These are phyloP conservation scores for Kernera saxatilis DNA, from an alignment of 345 rosid genomes.

Conservation along the genomic window DNA sequence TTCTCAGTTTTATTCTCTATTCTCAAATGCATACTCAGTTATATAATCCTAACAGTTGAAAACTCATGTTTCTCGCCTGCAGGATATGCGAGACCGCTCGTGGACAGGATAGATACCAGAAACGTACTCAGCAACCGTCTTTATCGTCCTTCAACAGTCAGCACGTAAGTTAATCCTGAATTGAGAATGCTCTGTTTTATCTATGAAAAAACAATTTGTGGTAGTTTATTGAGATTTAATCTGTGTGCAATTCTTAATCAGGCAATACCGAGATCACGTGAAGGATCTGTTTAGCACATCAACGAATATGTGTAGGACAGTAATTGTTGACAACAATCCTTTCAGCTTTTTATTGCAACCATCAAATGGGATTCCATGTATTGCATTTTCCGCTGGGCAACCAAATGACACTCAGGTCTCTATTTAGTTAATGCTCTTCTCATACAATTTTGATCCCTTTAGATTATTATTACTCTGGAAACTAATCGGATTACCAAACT, in stretches of 20 bases:
- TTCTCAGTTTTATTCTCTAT: background rate
- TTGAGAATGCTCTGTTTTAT: background rate
- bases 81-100: conserved; percentile 97
- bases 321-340: conserved; percentile 92
- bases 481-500: background rate
- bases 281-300: conserved; percentile 83
- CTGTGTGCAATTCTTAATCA: conserved; percentile 21
- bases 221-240: background rate
- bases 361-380: conserved; percentile 89
- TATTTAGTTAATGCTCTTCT: background rate
- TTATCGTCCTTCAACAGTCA: conserved; percentile 90
- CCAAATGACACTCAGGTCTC: conserved; percentile 73
- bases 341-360: conserved; percentile 97
- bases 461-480: background rate
- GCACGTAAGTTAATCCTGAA: conserved; percentile 61
- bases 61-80: background rate
- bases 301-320: conserved; percentile 67
- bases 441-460: background rate
- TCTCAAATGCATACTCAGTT: background rate
- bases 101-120: conserved; percentile 73
- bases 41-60: background rate
- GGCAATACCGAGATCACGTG: conserved; percentile 80
- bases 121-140: conserved; percentile 68
- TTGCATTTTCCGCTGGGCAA: conserved; percentile 84
- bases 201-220: background rate